Evolutionary conservation across 306 rosid genomes (phyloP).

Genomic region (Prunus mume): DNA sequence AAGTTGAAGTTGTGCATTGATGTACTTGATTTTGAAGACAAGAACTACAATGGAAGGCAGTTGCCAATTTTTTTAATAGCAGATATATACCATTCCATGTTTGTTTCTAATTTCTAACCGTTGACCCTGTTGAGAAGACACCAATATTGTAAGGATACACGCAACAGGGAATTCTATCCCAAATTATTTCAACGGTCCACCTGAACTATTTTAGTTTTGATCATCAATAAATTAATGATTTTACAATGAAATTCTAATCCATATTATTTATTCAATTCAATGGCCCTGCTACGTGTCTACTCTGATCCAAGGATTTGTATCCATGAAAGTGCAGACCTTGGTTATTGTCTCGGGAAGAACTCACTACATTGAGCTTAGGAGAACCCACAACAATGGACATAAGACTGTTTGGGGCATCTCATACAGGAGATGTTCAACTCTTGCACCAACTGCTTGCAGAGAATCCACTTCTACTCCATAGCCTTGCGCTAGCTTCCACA

Average conservation of each 20-base stretch:
- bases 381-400: neutral
- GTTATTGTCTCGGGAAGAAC: neutral
- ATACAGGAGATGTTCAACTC: slow-evolving; percentile 6
- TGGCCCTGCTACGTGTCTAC: neutral
- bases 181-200: neutral
- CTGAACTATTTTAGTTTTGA: neutral
- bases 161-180: neutral
- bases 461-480: slow-evolving; percentile 7
- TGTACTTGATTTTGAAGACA: slow-evolving; percentile 1
- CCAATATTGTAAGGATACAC: too few species aligned
- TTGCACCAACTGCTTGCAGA: slow-evolving; percentile 14
- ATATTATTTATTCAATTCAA: too few species aligned
- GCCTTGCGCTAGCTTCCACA: neutral
- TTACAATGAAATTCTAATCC: too few species aligned
- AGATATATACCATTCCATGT: neutral
- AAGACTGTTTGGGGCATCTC: slow-evolving; percentile 16
- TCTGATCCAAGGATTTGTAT: neutral
- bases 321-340: too few species aligned
- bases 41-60: neutral
- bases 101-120: neutral
- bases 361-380: neutral
- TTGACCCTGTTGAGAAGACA: neutral
- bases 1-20: slow-evolving; percentile 5
- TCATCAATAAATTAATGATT: too few species aligned
- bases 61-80: neutral